Conservation (phyloP, 2,329 filamentous ascomycete species). For the Sporothrix inflata region DNA sequence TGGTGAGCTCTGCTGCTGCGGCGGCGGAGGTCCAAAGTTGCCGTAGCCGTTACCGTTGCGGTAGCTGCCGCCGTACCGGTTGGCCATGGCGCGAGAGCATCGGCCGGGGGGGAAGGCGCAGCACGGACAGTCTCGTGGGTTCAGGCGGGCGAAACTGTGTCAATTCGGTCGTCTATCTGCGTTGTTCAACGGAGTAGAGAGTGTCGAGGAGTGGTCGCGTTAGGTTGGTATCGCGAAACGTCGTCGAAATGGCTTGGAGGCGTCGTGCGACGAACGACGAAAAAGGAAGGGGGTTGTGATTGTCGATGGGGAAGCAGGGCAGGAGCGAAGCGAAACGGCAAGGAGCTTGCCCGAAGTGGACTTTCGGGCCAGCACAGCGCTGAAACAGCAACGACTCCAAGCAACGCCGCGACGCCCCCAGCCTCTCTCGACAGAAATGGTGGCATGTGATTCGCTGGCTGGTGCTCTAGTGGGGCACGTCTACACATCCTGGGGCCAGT, state of each 20-base stretch:
- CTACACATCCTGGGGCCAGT: not conserved
- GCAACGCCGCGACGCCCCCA: constrained; percentile 6
- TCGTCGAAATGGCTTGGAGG: not conserved
- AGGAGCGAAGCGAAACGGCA: constrained; percentile 8
- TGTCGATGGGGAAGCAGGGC: not conserved
- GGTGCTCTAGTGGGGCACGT: not conserved
- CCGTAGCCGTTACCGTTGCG: constrained; percentile 52
- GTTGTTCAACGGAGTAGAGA: not conserved
- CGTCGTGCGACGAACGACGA: constrained; percentile 2
- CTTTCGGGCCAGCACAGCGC: not conserved
- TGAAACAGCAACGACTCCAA: constrained; percentile 1
- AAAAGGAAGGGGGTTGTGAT: not conserved
- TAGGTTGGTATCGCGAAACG: not conserved
- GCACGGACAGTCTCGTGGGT: too few species aligned
- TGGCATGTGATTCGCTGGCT: not conserved
- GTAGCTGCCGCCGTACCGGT: constrained; percentile 54
- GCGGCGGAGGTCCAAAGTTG: constrained; percentile 44
- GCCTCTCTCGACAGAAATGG: not conserved
- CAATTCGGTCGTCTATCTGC: not conserved
- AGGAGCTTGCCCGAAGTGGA: constrained; percentile 19
- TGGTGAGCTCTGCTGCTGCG: constrained; percentile 25
- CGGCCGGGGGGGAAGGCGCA: not conserved
- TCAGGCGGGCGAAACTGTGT: not conserved
- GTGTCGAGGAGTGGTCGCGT: not conserved
- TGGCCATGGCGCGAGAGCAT: constrained; percentile 48